Percentiles rank a stretch among this genome's conserved stretches.
These are phyloP conservation scores for Leishmania braziliensis DNA, from an alignment of 208 protist genomes.

Conservation along the genomic window DNA sequence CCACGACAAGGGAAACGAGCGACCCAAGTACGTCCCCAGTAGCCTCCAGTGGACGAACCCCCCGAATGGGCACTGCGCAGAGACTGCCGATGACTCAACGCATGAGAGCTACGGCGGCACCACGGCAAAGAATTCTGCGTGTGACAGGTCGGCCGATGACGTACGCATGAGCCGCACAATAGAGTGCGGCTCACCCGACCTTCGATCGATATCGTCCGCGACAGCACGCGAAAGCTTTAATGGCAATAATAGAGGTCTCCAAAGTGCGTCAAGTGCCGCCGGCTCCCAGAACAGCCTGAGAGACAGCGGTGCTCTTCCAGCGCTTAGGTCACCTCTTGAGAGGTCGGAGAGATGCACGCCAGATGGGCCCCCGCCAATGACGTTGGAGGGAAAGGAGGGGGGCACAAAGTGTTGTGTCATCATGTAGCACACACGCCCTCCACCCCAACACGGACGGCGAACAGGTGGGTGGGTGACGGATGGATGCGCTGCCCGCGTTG, in stretches of 20 bases:
- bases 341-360: neutral
- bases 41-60: neutral
- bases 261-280: too few relatives aligned
- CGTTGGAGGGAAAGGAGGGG: neutral
- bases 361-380: neutral
- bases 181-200: neutral
- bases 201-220: neutral
- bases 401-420: slow-evolving; percentile 32
- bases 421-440: slow-evolving; percentile 20
- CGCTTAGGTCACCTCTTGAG: neutral
- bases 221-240: neutral
- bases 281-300: neutral
- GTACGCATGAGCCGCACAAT: neutral
- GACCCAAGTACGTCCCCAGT: neutral
- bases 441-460: neutral
- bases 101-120: slow-evolving; percentile 10
- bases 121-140: neutral
- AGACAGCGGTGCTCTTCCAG: neutral
- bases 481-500: neutral
- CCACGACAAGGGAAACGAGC: neutral
- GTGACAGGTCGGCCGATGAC: neutral
- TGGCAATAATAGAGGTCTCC: neutral
- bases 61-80: neutral
- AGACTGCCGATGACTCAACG: neutral
- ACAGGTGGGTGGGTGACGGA: too few relatives aligned